Conservation (phyloP, 139 green algal species). For the Chlorella sorokiniana region DNA sequence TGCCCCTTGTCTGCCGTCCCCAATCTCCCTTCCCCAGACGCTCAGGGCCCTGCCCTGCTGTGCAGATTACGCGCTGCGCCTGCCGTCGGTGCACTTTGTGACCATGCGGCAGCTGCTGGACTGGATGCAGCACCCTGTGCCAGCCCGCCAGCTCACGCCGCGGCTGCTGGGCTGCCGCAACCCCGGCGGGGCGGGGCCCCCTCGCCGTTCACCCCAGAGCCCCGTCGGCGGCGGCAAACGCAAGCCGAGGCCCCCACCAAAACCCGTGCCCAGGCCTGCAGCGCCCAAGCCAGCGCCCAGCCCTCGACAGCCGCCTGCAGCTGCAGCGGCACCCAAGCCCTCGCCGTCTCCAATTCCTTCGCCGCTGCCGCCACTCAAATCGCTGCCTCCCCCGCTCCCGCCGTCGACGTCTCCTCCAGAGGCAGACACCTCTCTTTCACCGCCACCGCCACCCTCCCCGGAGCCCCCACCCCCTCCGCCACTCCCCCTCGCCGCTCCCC, state of each 20-base stretch:
- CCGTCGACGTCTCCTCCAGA: background rate
- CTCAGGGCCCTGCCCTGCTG: background rate
- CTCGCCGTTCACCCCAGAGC: background rate
- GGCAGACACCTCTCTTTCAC: background rate
- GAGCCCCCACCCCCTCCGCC: background rate
- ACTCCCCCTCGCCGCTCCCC: background rate
- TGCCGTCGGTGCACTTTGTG: background rate
- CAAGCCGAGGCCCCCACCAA: background rate
- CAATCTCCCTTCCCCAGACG: background rate
- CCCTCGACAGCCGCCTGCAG: no score
- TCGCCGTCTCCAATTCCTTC: background rate
- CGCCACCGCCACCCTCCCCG: background rate
- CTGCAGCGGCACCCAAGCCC: background rate
- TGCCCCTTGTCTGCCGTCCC: no score
- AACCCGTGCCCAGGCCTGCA: background rate
- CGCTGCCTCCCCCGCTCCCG: background rate
- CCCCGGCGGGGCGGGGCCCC: background rate
- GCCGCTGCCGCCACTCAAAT: background rate
- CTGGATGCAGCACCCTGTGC: slow-evolving; percentile 4
- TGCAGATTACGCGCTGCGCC: background rate
- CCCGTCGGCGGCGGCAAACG: background rate
- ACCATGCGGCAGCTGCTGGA: slow-evolving; percentile 15
- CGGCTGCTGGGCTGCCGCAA: background rate
- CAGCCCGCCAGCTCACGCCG: background rate
- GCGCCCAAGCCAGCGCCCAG: no score